Evolutionary conservation across 345 rosid genomes (phyloP), one percentile per base, ranked within the genome.

Genomic region (Salix arbutifolia): DNA sequence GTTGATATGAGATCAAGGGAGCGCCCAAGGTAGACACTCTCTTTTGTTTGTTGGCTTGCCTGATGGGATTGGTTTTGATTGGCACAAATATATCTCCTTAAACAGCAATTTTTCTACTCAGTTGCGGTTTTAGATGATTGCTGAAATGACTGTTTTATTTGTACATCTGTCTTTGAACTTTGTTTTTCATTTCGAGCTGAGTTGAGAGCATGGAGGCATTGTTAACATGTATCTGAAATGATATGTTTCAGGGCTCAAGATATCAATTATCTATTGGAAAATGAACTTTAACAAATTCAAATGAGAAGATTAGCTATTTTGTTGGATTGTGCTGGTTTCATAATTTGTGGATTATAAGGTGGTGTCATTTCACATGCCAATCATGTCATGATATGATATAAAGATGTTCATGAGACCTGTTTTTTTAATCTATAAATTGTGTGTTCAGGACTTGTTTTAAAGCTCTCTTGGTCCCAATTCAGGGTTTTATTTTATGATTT

Each of bases 1-100:
- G 5, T 69, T 66, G 84, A 82, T 23, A 82, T 82, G 84, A 82
- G 84, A 74, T 18, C 72, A 31, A 78, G 84, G 79, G 84, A 82
- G 81, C 76, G 76, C 66, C 74, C 75, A 6, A 78, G 84, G 81
- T 77, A 69, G 44, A 28, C 44, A 60, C 52, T 16, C 2, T 31
- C 18, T 66, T 70, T 52, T 72, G 19, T 28, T 70, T 38, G 3
- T 40, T 44, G 28, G 12, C n/a, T 66, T 52, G 30, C 30, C 50
- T 21, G 12, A 50, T 38, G 35, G 38, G n/a, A 13, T 60, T 61
- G 31, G 33, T 30, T 62, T 64, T 26, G 10, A 9, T 8, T 69
- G 9, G 44, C 72, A 18, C 5, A 26, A 33, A 31, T 70, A 16
- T 23, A n/a, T 64, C 60, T 28, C n/a, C 1, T 6, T 6, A 5